Evolutionary conservation across 352 stramenopile genomes (phyloP).

Genomic region (Globisporangium barbulae): DNA sequence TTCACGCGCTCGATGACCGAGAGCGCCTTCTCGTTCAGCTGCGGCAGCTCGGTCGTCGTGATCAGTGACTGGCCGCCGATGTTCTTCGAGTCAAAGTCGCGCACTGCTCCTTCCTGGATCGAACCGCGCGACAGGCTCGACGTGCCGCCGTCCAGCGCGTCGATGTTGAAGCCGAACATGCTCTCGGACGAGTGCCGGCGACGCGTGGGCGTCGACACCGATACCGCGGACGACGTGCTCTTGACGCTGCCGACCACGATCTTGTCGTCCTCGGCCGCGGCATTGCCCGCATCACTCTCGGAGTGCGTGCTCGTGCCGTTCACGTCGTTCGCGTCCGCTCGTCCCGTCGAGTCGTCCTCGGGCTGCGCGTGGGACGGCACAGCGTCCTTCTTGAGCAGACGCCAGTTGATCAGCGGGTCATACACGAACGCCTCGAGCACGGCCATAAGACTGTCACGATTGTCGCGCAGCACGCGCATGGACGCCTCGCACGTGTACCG

Average conservation of each 20-base stretch:
- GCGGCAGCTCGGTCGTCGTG: slow-evolving; percentile 55
- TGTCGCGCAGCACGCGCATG: slow-evolving; percentile 98
- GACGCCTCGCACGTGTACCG: slow-evolving; percentile 97
- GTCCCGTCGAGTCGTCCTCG: slow-evolving; percentile 30
- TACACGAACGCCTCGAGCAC: slow-evolving; percentile 99
- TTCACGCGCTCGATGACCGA: slow-evolving; percentile 98
- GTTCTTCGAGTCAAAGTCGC: slow-evolving; percentile 49
- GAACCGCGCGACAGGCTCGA: slow-evolving; percentile 56
- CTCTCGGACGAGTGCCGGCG: slow-evolving; percentile 54
- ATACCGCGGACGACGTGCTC: slow-evolving; percentile 45
- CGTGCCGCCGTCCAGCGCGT: slow-evolving; percentile 43
- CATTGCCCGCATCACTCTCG: slow-evolving; percentile 6
- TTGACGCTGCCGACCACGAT: slow-evolving; percentile 43
- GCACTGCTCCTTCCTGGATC: slow-evolving; percentile 42
- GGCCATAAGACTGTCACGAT: slow-evolving; percentile 98
- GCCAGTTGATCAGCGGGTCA: slow-evolving; percentile 99
- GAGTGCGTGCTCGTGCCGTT: background rate
- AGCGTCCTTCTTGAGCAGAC: slow-evolving; percentile 89
- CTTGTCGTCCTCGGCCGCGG: slow-evolving; percentile 28
- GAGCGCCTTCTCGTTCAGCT: slow-evolving; percentile 90
- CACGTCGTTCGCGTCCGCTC: slow-evolving; percentile 11
- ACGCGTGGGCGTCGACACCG: slow-evolving; percentile 34
- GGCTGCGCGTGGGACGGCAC: slow-evolving; percentile 73
- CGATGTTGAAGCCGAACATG: slow-evolving; percentile 69
- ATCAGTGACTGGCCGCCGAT: slow-evolving; percentile 51